Evolutionary conservation across 345 rosid species (phyloP).

Genomic region (Cardamine resedifolia): DNA sequence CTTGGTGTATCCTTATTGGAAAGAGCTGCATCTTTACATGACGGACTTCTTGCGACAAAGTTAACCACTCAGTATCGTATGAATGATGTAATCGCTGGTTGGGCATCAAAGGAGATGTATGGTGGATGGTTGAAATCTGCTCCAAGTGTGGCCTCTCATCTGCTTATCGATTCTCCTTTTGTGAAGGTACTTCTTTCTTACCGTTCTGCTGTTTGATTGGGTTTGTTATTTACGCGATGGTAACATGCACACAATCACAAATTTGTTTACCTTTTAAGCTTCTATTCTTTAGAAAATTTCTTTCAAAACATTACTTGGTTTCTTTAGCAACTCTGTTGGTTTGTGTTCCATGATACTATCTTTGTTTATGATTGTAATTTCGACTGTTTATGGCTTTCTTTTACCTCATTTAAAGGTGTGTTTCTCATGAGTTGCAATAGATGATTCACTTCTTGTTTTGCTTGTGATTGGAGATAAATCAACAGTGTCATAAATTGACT

Average conservation of each 20-base stretch:
- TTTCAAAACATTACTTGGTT: neutral
- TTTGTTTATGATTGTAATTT: constrained; percentile 1
- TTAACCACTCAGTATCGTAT: constrained; percentile 87
- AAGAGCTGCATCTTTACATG: constrained; percentile 75
- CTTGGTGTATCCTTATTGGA: constrained; percentile 87
- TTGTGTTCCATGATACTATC: neutral
- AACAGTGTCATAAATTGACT: neutral
- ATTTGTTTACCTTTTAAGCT: neutral
- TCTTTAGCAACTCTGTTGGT: neutral
- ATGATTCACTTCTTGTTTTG: constrained; percentile 10
- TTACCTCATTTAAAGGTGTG: neutral
- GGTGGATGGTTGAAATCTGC: constrained; percentile 77
- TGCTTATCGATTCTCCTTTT: constrained; percentile 85
- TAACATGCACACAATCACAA: neutral
- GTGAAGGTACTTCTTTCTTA: constrained; percentile 73
- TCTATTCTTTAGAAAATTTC: neutral
- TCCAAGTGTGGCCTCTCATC: constrained; percentile 69
- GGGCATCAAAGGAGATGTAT: constrained; percentile 99
- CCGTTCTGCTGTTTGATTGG: constrained; percentile 24
- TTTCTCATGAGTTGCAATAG: neutral
- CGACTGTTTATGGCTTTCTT: neutral
- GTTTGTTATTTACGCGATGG: constrained; percentile 1
- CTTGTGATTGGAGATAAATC: neutral
- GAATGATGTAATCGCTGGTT: constrained; percentile 91
- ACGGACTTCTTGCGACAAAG: constrained; percentile 65